Evolutionary conservation across 768 basidiomycete genomes (phyloP), one percentile per base, ranked within the genome.

Genomic region (Sporobolomyces phaffii): DNA sequence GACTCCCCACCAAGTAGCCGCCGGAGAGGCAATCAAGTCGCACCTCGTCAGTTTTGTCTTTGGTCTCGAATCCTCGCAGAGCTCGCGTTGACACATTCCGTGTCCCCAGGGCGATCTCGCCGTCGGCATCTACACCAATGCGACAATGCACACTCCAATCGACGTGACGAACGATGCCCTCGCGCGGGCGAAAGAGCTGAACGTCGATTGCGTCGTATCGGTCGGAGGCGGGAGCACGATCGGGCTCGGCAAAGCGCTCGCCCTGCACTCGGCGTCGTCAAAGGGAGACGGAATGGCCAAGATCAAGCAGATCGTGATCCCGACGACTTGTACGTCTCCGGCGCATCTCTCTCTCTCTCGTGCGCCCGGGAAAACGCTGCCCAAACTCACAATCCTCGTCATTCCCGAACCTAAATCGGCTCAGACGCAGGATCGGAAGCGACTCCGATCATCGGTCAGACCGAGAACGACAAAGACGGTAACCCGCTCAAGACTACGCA

Each of bases 81-180:
- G n/a, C n/a, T n/a, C n/a, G n/a, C n/a, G n/a, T n/a, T n/a, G n/a
- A n/a, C n/a, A n/a, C n/a, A n/a, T n/a, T n/a, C n/a, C n/a, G 17
- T 17, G 14, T 26, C 20, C 17, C 5, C 33, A 65, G 65, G 70
- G 70, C 1, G 74, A 73, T 13, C 65, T 73, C 4, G 69, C 61
- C 15, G 79, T 77, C 26, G 80, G 79, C 2, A 36, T 80, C 29
- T 80, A 77, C 73, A 74, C 75, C 18, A 78, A 79, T 33, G 80
- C 80, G 3, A 77, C 77, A 0, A 80, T 81, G 80, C 80, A 80
- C 68, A 81, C 79, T 2, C 80, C 80, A 9, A 75, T 72, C 45
- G 38, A 78, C 38, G 73, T 80, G 29, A 80, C 80, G 11, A 70
- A 77, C n/a, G 77, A 78, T 5, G 80, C 79, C 5, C 59, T 80